phyloP scores from a whole-genome alignment of 2,329 filamentous ascomycete genomes.

The Hypoxylon sp. region DNA sequence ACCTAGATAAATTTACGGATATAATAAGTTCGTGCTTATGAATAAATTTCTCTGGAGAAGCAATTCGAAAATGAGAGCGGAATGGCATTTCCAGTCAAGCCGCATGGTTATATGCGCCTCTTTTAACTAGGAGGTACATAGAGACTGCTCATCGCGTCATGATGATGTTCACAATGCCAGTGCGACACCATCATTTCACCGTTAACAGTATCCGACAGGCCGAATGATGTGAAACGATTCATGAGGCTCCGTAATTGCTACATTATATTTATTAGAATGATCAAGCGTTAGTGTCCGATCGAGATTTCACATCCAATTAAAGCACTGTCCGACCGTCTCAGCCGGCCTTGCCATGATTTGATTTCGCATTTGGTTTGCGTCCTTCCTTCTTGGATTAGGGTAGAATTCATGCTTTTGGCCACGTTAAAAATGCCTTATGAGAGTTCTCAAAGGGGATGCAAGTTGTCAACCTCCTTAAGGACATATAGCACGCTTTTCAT shows the following conservation, averaged over 20 bases:
- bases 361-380: neutral
- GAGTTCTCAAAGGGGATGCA: neutral
- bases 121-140: neutral
- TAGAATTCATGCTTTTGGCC: no score
- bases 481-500: neutral
- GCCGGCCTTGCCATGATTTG: neutral
- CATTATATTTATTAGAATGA: conserved; percentile 31
- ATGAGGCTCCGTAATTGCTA: conserved; percentile 16
- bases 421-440: neutral
- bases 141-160: conserved; percentile 33
- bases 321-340: neutral
- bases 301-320: conserved; percentile 13
- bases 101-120: conserved; percentile 5
- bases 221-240: conserved; percentile 25
- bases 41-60: neutral
- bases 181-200: conserved; percentile 20
- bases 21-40: neutral
- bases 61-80: neutral
- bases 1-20: neutral
- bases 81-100: neutral
- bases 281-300: conserved; percentile 6
- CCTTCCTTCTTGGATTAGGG: neutral
- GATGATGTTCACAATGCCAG: conserved; percentile 26
- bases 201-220: conserved; percentile 4
- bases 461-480: neutral